Percentiles rank a stretch among this genome's conserved stretches.
These are phyloP conservation scores for Barnettozyma vustinii DNA, from an alignment of 805 yeast genomes.

Conservation along the genomic window DNA sequence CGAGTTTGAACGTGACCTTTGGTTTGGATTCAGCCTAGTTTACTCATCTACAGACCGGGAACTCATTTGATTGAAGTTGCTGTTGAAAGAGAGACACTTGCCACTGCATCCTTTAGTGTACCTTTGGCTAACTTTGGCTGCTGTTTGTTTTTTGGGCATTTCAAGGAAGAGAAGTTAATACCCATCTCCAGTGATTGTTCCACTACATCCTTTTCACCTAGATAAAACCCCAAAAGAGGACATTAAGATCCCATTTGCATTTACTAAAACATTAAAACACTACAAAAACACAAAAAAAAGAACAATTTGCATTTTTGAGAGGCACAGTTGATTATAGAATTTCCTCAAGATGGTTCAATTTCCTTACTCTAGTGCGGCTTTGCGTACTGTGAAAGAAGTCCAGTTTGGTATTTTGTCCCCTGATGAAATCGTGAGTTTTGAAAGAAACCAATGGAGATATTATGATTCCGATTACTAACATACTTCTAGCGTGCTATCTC, in stretches of 20 bases:
- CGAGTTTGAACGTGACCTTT: conserved; percentile 5
- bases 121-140: background rate
- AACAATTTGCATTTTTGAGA: conserved; percentile 2
- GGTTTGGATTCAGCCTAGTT: background rate
- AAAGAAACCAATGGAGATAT: background rate
- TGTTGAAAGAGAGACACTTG: background rate
- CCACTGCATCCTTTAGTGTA: background rate
- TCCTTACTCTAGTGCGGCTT: conserved; percentile 97
- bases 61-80: conserved; percentile 22
- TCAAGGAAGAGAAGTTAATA: background rate
- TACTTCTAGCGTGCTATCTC: conserved; percentile 73
- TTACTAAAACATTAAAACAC: background rate
- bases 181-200: background rate
- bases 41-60: conserved; percentile 3
- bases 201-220: background rate
- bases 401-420: conserved; percentile 98
- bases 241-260: background rate
- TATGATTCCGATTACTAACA: conserved; percentile 14
- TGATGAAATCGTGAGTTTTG: conserved; percentile 65
- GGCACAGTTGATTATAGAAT: background rate
- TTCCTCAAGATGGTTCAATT: conserved; percentile 40
- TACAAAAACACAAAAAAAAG: conserved; percentile 8
- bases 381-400: conserved; percentile 95
- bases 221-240: background rate
- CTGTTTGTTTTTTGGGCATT: background rate